Base-by-base conservation (phyloP, 768 basidiomycete species). In the Russula virescens region DNA sequence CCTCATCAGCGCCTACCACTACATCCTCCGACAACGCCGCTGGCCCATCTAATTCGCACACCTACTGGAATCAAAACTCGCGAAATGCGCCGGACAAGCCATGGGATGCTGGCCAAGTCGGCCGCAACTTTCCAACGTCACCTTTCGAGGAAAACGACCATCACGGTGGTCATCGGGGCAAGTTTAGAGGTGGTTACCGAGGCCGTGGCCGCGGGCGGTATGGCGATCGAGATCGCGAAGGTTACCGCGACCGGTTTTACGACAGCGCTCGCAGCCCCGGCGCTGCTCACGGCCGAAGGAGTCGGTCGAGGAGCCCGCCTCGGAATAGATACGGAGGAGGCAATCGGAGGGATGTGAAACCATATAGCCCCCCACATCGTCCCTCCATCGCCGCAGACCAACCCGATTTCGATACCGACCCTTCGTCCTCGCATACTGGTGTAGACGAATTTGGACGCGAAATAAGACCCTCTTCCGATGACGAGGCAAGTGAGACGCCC, bases 401-500 rank as follows among this genome's bases (percentile, higher is more conserved):
- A 55, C 5, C 58, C 43, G 43, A 55, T 53, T 16, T 16, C 23
- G 67, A 71, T 59, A 59, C 70, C 61, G 58, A 58, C 35, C 55
- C 67, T 23, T 51, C 71, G 45, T 59, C 34, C 35, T 55, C 51
- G 40, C 71, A 71, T 57, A 67, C 72, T n/a, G 84, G 76, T 61
- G 90, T 85, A 74, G 90, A 93, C 80, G 90, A 93, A 73, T 93
- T 93, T 74, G 90, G 91, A 68, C 85, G 91, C 69, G 89, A 92
- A 72, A 80, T 91, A 70, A 81, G 90, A 68, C 75, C 81, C 40
- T 73, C 76, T 46, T 84, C 88, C 43, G 77, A 81, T 63, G 63
- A 68, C 35, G 62, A 57, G 35, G 49, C 40, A 45, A 55, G 45
- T 26, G 43, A 58, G 47, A 56, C 58, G 16, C 48, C 53, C 25